Conservation (phyloP, 2,329 filamentous ascomycete species). For the Bipolaris cookei region DNA sequence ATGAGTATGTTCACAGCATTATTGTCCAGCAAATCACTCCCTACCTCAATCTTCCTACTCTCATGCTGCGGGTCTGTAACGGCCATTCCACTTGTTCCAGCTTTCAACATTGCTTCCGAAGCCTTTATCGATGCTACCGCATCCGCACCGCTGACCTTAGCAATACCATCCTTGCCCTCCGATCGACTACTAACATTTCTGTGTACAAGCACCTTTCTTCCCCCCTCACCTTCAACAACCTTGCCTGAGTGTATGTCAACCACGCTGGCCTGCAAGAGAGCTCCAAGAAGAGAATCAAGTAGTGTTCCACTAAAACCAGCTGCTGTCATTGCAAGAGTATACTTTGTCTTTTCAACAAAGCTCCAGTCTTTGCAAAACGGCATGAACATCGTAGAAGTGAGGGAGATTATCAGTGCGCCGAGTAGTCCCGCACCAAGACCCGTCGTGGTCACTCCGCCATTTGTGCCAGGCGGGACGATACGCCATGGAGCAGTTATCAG, state of each 20-base stretch:
- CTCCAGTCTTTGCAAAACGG: conserved; percentile 66
- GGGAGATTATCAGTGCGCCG: conserved; percentile 73
- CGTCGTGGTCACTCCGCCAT: conserved; percentile 82
- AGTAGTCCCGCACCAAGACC: conserved; percentile 76
- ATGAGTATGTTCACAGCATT: conserved; percentile 95
- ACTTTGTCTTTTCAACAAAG: conserved; percentile 39
- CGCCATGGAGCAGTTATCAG: conserved; percentile 85
- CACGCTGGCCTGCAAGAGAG: conserved; percentile 83
- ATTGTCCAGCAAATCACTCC: conserved; percentile 82
- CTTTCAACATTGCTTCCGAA: conserved; percentile 44
- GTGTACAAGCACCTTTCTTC: conserved; percentile 60
- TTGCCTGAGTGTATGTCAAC: conserved; percentile 82
- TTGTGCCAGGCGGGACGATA: conserved; percentile 86
- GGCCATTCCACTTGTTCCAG: conserved; percentile 29
- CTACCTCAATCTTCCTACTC: conserved; percentile 64
- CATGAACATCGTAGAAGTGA: conserved; percentile 70
- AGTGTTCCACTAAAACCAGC: conserved; percentile 83
- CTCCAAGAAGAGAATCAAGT: conserved; percentile 86
- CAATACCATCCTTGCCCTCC: conserved; percentile 47
- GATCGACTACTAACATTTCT: conserved; percentile 53
- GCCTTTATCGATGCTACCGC: conserved; percentile 26
- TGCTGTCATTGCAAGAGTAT: conserved; percentile 63
- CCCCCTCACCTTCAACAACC: conserved; percentile 85
- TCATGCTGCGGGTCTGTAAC: conserved; percentile 50
- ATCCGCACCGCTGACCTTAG: conserved; percentile 42